Evolutionary conservation across 306 rosid genomes (phyloP).

Genomic region (Luffa aegyptiaca): DNA sequence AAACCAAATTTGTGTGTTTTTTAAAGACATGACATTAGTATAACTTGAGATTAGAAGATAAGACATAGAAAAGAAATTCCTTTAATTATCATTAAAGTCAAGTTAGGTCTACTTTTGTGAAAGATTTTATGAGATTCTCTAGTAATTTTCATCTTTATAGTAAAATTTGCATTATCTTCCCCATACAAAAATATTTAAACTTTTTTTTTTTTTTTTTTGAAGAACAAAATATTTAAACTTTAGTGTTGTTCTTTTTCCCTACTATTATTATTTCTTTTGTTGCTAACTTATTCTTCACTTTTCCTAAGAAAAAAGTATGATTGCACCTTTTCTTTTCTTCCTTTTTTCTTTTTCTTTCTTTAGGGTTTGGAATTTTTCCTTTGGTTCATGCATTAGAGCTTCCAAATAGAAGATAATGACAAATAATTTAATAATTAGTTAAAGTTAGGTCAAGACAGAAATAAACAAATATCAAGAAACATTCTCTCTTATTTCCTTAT

Average conservation of each 20-base stretch:
- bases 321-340: background rate
- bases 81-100: background rate
- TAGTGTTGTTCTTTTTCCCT: background rate
- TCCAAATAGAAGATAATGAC: background rate
- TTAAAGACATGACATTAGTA: background rate
- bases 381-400: slow-evolving; percentile 5
- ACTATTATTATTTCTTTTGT: background rate
- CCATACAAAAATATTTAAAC: background rate
- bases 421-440: background rate
- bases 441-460: background rate
- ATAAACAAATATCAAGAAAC: background rate
- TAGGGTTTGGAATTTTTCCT: background rate
- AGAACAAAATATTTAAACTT: background rate
- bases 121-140: background rate
- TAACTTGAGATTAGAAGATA: background rate
- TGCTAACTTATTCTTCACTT: background rate
- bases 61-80: background rate
- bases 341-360: background rate
- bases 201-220: no score
- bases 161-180: background rate
- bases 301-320: background rate
- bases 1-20: background rate
- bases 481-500: background rate
- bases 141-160: background rate
- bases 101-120: background rate